Evolutionary conservation across 306 rosid species (phyloP).

Genomic region (Cucumis melo): DNA sequence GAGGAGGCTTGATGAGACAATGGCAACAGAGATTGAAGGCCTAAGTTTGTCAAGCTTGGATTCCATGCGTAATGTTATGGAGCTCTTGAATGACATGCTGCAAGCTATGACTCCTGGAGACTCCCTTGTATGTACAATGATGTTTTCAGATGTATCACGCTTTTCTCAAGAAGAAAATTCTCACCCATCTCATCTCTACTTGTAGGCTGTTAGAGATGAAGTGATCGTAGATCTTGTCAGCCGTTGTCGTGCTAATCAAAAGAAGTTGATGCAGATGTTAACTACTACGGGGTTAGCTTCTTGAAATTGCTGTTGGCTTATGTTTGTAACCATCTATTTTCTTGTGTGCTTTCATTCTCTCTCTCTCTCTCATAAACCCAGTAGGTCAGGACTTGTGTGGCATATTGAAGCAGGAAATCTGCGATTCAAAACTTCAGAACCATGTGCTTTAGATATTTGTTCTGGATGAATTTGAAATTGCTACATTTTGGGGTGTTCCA

Average conservation of each 20-base stretch:
- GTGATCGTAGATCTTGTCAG: conserved; percentile 76
- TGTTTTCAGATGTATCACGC: conserved; percentile 8
- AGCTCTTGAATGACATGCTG: conserved; percentile 88
- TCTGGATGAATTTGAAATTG: not conserved
- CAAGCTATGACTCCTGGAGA: conserved; percentile 79
- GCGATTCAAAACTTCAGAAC: not conserved
- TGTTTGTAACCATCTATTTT: not conserved
- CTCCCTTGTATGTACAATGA: conserved; percentile 33
- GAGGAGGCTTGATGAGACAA: conserved; percentile 96
- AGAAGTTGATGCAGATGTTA: conserved; percentile 90
- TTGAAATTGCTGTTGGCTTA: not conserved
- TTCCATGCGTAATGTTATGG: conserved; percentile 64
- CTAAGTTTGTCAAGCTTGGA: conserved; percentile 86
- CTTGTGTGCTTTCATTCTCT: not conserved
- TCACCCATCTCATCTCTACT: conserved; percentile 10
- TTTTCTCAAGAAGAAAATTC: not conserved
- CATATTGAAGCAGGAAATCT: not conserved
- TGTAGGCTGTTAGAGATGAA: conserved; percentile 79
- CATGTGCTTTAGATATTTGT: not conserved
- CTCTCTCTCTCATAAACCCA: not conserved
- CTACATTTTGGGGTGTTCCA: not conserved
- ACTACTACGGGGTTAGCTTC: conserved; percentile 84
- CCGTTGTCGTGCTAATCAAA: conserved; percentile 82
- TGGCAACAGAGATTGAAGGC: conserved; percentile 82
- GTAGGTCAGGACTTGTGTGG: not conserved